Conservation (phyloP, 148 eudicot species). For the Rheum nobile region DNA sequence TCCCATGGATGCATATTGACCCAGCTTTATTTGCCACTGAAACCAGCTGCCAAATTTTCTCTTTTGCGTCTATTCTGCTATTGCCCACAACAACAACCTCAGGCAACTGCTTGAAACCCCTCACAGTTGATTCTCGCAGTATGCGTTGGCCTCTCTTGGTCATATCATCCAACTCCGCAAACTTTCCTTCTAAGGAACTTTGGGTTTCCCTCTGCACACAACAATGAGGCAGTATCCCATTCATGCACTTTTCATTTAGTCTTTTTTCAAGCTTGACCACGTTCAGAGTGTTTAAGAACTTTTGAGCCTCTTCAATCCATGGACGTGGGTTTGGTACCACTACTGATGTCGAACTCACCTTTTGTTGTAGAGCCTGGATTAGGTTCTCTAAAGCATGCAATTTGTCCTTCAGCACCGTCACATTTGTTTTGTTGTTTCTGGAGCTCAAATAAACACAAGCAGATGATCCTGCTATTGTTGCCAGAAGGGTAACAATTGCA, state of each 20-base stretch:
- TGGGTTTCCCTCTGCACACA: constrained; percentile 12
- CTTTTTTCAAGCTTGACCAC: constrained; percentile 9
- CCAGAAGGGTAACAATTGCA: constrained; percentile 20
- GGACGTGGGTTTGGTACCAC: constrained; percentile 21
- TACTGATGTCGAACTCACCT: constrained; percentile 15
- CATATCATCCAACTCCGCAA: too few relatives aligned
- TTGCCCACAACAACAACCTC: too few relatives aligned
- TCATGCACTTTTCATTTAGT: constrained; percentile 11
- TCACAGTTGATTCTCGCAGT: too few relatives aligned
- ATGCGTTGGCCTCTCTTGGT: too few relatives aligned
- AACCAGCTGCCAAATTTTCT: too few relatives aligned
- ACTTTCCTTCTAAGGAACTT: background rate
- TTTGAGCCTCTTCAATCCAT: constrained; percentile 17
- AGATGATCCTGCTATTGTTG: constrained; percentile 21
- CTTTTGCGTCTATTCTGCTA: too few relatives aligned
- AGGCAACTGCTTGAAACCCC: too few relatives aligned
- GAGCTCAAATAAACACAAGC: constrained; percentile 21
- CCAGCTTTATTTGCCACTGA: background rate
- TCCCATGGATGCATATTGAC: constrained; percentile 17
- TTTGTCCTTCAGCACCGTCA: constrained; percentile 23
- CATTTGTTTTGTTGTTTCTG: constrained; percentile 18
- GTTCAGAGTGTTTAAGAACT: constrained; percentile 10
- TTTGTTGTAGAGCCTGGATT: constrained; percentile 16
- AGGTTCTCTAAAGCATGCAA: constrained; percentile 17
- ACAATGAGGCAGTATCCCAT: constrained; percentile 9